phyloP scores from a whole-genome alignment of 495 filamentous ascomycete genomes.

The Lepidopterella palustris region DNA sequence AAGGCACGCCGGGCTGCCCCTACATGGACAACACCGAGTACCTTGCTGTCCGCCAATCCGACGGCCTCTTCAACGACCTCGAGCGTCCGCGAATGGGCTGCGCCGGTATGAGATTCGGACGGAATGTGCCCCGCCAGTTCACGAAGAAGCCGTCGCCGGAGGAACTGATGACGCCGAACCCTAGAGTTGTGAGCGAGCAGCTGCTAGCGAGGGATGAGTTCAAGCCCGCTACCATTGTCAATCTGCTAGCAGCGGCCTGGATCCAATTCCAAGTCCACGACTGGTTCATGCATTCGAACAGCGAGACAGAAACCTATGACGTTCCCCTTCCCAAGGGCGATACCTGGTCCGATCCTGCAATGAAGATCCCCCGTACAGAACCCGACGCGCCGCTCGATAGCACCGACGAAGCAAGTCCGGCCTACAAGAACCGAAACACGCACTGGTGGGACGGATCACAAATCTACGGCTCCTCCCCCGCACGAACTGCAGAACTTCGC shows the following conservation, averaged over 20 bases:
- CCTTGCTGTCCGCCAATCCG: constrained; percentile 35
- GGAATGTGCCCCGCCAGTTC: constrained; percentile 36
- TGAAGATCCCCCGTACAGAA: constrained; percentile 33
- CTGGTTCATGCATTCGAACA: constrained; percentile 37
- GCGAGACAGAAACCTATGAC: constrained; percentile 24
- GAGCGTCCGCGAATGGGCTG: constrained; percentile 41
- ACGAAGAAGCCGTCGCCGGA: constrained; percentile 34
- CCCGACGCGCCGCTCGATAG: constrained; percentile 30
- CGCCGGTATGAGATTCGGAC: constrained; percentile 39
- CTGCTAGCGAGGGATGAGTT: constrained; percentile 37
- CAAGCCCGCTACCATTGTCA: constrained; percentile 40
- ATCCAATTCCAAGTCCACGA: constrained; percentile 46
- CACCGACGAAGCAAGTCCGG: constrained; percentile 35
- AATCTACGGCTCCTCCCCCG: constrained; percentile 42
- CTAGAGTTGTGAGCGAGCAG: constrained; percentile 35
- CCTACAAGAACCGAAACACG: constrained; percentile 40
- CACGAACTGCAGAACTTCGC: constrained; percentile 33
- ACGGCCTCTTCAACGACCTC: constrained; percentile 40
- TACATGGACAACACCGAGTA: constrained; percentile 30
- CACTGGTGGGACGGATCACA: constrained; percentile 44
- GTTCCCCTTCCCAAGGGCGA: constrained; percentile 34
- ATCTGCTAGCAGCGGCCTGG: constrained; percentile 44
- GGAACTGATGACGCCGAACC: constrained; percentile 41
- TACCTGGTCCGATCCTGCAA: constrained; percentile 29
- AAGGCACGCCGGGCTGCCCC: constrained; percentile 27